Percentiles rank a stretch among this genome's conserved stretches.
Evolutionary conservation across 2,329 filamentous ascomycete species (phyloP).

Genomic region (Pseudocercospora musae): DNA sequence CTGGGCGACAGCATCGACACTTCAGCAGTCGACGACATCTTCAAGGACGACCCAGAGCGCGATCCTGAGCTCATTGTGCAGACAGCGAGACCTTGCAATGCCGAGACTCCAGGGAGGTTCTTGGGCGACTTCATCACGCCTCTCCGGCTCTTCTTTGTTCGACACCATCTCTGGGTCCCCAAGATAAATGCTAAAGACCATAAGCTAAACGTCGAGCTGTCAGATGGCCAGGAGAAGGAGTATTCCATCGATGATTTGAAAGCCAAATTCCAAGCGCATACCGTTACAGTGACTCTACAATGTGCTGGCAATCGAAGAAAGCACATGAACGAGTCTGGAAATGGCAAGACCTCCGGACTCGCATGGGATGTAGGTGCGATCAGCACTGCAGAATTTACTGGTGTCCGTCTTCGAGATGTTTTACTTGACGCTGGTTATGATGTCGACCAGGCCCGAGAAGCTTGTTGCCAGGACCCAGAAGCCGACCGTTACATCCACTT

Average conservation of each 20-base stretch:
- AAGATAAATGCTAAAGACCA: conserved; percentile 45
- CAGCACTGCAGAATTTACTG: conserved; percentile 59
- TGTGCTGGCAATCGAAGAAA: conserved; percentile 59
- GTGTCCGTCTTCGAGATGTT: conserved; percentile 55
- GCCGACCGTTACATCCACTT: conserved; percentile 55
- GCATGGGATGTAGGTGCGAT: conserved; percentile 60
- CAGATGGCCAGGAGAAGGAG: conserved; percentile 51
- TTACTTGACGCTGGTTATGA: conserved; percentile 55
- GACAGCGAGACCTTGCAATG: conserved; percentile 58
- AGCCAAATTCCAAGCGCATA: conserved; percentile 49
- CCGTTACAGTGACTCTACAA: conserved; percentile 56
- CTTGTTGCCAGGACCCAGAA: conserved; percentile 31
- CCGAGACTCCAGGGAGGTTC: conserved; percentile 54
- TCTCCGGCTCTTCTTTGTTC: conserved; percentile 57
- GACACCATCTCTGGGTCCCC: conserved; percentile 65
- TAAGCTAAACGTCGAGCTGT: conserved; percentile 53
- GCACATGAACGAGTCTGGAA: conserved; percentile 50
- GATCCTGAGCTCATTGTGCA: conserved; percentile 52
- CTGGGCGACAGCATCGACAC: conserved; percentile 1
- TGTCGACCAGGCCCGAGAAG: conserved; percentile 25
- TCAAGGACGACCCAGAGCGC: conserved; percentile 52
- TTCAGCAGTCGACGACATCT: conserved; percentile 59
- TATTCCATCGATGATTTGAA: conserved; percentile 57
- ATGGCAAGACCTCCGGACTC: conserved; percentile 53
- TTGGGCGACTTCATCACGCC: conserved; percentile 55